Base-by-base conservation (phyloP, 106 monocot species). In the Agapanthus africanus region DNA sequence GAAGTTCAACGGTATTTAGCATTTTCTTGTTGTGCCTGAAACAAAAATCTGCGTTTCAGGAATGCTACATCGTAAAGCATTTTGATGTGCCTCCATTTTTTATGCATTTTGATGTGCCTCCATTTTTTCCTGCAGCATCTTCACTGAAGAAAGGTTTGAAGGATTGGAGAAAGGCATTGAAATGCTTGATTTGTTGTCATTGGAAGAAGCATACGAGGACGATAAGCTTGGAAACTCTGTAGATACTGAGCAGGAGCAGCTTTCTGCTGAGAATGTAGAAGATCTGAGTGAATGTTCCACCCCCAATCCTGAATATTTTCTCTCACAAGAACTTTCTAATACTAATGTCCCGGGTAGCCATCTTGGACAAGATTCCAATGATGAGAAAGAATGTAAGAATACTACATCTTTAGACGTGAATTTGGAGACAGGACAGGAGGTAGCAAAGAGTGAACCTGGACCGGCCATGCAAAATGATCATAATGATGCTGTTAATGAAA, bases 71-170 rank as follows among this genome's bases (percentile, higher is more conserved):
- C 14, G 18, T 8, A 5, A 61, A 19, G 7, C 35, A 6, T 61
- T 19, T 56, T 36, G 19, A 0, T 19, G 6, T 4, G 28, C 23
- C 4, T 61, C 35, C 19, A 9, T 67, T 2, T 67, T 67, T 28
- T 1, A 25, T 4, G 25, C 6, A 9, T 28, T 7, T 28, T 65
- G 64, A 69, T 22, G 33, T 78, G 35, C 42, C 28, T 60, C 73
- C 18, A 56, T 46, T 78, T 63, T 60, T 28, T 22, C 56, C 19
- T 84, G 76, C 73, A 99, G 99, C 81, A 90, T 99, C 46, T 82
- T 99, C 63, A 69, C 81, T 67, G 99, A 99, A 79, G 99, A 99
- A 81, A 84, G 93, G 30, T 75, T 90, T 59, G 78, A 93, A 49
- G 82, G 79, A 51, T 70, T 93, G 33, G 82, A 80, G 35, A 73